Base-by-base conservation (phyloP, 768 basidiomycete species). In the Boletus pseudo-olivaceus region DNA sequence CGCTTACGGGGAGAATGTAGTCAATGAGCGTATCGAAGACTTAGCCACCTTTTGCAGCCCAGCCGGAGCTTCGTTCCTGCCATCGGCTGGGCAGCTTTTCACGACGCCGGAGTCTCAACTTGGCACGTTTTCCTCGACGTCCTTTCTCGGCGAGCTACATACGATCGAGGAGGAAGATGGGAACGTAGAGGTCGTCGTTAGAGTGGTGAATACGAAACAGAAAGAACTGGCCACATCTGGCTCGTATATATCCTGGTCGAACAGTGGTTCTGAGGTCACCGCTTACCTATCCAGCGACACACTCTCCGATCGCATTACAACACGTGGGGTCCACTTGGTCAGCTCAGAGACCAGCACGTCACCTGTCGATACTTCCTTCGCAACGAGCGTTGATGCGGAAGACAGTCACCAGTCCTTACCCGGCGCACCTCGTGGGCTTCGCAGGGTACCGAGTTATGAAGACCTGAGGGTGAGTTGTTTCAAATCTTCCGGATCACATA, bases 361-460 rank as follows among this genome's bases (percentile, higher is more conserved):
- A 7, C 42, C 39, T 26, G 29, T 34, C 14, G 30, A 47, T 27
- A 56, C 62, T 39, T 66, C 65, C 27, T 47, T 62, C 3, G 60
- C 50, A 35, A 67, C 65, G 34, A 67, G 57, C n/a, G 43, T 66
- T 8, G 52, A 60, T 23, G 41, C 45, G 9, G 54, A 47, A 19
- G 53, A 59, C 8, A 47, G 12, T 39, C 29, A 8, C 26, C 48
- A n/a, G 17, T 41, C 26, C 15, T 54, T 39, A 19, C 35, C 49
- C 1, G 26, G 12, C 10, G 17, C 32, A 27, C 38, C 29, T 20
- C 55, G 47, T 37, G 26, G 39, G 48, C 65, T 65, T 45, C 62
- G 62, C 43, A 61, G 57, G 33, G 54, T 67, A 1, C 51, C 46
- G 35, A 45, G 17, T 27, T 55, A 57, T 44, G 62, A 65, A 32